A percentile compares a stretch with the other conserved stretches of the same genome.
phyloP scores from a whole-genome alignment of 257 asterid species.

The Dorcoceras hygrometricum region DNA sequence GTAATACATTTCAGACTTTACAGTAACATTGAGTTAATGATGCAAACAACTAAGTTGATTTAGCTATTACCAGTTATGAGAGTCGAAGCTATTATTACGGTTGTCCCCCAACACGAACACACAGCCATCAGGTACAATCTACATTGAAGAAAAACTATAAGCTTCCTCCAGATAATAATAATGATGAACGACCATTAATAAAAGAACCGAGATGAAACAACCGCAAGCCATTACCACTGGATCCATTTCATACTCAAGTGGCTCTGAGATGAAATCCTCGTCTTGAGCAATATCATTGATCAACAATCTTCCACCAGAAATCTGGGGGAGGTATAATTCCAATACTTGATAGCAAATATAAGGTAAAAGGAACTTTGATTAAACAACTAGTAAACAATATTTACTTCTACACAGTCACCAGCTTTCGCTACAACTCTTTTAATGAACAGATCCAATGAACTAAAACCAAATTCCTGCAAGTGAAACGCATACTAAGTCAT shows the following conservation, averaged over 20 bases:
- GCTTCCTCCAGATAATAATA: conserved; percentile 7
- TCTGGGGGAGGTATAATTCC: conserved; percentile 40
- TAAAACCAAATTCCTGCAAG: conserved; percentile 66
- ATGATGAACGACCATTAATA: not conserved
- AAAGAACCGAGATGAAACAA: conserved; percentile 10
- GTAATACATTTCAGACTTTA: not conserved
- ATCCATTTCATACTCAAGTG: conserved; percentile 80
- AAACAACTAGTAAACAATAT: conserved; percentile 16
- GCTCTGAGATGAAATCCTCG: conserved; percentile 88
- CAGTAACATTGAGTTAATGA: not conserved
- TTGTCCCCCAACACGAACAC: conserved; percentile 98
- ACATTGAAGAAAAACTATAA: conserved; percentile 22
- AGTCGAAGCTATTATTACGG: conserved; percentile 89
- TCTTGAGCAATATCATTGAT: conserved; percentile 73
- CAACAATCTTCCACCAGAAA: conserved; percentile 66
- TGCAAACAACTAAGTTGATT: not conserved
- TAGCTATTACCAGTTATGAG: conserved; percentile 70
- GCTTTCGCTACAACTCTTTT: conserved; percentile 91
- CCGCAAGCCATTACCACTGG: conserved; percentile 49
- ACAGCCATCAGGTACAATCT: conserved; percentile 87
- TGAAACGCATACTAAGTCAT: conserved; percentile 18
- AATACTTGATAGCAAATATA: conserved; percentile 14
- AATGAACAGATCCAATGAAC: conserved; percentile 71
- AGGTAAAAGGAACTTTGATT: conserved; percentile 14
- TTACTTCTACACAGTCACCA: conserved; percentile 85